These are phyloP conservation scores for Babesia gibsoni DNA, from an alignment of 169 alveolate species.

Conservation along the genomic window DNA sequence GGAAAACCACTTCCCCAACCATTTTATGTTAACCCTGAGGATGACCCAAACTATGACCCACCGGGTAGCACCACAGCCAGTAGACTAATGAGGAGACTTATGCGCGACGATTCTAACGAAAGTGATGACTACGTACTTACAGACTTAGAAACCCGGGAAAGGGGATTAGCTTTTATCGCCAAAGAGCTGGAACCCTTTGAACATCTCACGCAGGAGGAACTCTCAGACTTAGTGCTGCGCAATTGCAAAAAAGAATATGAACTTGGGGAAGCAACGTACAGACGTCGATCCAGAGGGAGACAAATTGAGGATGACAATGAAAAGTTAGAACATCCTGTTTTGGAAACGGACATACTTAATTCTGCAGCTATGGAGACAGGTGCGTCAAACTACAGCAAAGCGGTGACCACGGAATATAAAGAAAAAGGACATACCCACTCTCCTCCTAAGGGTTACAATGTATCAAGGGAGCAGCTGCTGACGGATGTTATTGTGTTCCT, in stretches of 20 bases:
- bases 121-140: conserved; percentile 11
- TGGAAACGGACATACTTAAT: no score
- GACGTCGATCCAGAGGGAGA: conserved; percentile 18
- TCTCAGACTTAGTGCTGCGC: conserved; percentile 19
- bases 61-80: conserved; percentile 19
- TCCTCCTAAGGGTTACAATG: background rate
- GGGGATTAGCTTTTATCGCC: conserved; percentile 1
- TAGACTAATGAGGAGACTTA: conserved; percentile 15
- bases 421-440: no score
- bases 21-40: conserved; percentile 38
- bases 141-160: conserved; percentile 29
- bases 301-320: conserved; percentile 12
- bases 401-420: no score
- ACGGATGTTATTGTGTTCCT: conserved; percentile 22
- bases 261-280: conserved; percentile 26
- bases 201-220: conserved; percentile 33
- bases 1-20: conserved; percentile 32
- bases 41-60: conserved; percentile 43
- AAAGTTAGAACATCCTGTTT: no score
- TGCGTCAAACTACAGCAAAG: no score
- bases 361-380: no score
- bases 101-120: background rate
- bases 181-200: conserved; percentile 45
- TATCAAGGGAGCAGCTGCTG: conserved; percentile 3
- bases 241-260: conserved; percentile 43